phyloP scores from a whole-genome alignment of 2,329 filamentous ascomycete species.

The Phaeoacremonium minimum region DNA sequence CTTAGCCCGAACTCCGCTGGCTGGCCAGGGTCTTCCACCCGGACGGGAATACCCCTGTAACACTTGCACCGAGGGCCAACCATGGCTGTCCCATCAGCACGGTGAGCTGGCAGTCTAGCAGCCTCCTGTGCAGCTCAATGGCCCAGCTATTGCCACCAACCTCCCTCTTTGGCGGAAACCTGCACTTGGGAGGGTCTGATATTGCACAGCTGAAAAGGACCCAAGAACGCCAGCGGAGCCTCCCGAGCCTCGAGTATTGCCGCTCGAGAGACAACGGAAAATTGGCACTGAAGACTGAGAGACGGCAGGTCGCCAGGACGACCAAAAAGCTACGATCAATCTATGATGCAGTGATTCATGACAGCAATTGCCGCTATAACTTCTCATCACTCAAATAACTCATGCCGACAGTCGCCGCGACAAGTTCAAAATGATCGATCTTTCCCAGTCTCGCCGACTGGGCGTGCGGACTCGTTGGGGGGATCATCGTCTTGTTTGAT shows the following conservation, averaged over 20 bases:
- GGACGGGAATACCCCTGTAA: no score
- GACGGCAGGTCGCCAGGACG: neutral
- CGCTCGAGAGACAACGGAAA: neutral
- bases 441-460: slow-evolving; percentile 10
- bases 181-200: neutral
- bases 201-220: neutral
- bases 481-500: slow-evolving; percentile 8
- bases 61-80: neutral
- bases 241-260: neutral
- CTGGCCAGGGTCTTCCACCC: no score
- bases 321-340: neutral
- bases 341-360: no score
- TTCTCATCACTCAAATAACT: no score
- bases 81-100: neutral
- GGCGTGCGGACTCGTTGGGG: slow-evolving; percentile 2
- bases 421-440: neutral
- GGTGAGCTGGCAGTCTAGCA: neutral
- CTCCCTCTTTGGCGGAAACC: neutral
- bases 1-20: neutral
- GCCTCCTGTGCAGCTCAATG: neutral
- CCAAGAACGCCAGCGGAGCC: no score
- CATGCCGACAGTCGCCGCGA: no score
- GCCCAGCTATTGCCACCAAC: neutral
- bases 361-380: no score
- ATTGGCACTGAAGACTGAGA: neutral